A percentile compares a stretch with the other conserved stretches of the same genome.
Conservation (phyloP, 2,329 filamentous ascomycete species). For the Aureobasidium sp. region DNA sequence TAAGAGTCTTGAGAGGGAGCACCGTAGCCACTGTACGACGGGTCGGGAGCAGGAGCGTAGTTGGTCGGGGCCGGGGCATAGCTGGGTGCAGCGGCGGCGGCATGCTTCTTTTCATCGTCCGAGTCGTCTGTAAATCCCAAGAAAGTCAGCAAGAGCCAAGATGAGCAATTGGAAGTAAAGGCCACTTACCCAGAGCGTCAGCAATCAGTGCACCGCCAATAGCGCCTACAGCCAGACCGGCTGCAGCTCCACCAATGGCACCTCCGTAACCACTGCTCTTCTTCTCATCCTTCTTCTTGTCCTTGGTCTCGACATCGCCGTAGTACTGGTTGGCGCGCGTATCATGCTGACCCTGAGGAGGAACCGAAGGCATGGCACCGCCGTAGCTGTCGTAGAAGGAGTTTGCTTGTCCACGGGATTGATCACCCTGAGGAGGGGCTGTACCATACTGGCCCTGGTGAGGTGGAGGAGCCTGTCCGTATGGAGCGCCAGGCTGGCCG, state of each 20-base stretch:
- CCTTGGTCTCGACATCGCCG: slow-evolving; percentile 24
- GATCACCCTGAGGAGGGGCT: slow-evolving; percentile 3
- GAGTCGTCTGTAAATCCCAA: slow-evolving; percentile 25
- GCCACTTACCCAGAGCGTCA: slow-evolving; percentile 48
- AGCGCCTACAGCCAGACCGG: slow-evolving; percentile 50
- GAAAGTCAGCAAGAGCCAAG: slow-evolving; percentile 17
- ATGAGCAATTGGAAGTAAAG: background rate
- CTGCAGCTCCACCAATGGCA: slow-evolving; percentile 47
- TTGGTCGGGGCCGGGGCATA: slow-evolving; percentile 1
- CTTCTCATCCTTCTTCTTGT: slow-evolving; percentile 33
- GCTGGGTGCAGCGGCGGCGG: slow-evolving; percentile 11
- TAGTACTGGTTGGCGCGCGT: slow-evolving; percentile 21
- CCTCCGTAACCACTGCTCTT: slow-evolving; percentile 38
- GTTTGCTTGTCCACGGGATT: slow-evolving; percentile 1
- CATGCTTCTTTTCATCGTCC: slow-evolving; percentile 26
- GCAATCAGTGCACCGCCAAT: slow-evolving; percentile 52
- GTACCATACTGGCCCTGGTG: background rate
- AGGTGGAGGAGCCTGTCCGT: slow-evolving; percentile 1
- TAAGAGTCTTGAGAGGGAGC: background rate
- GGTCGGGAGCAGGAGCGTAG: slow-evolving; percentile 8
- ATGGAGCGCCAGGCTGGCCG: background rate
- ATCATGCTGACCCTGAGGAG: slow-evolving; percentile 20
- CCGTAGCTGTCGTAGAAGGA: slow-evolving; percentile 12
- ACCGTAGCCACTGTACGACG: slow-evolving; percentile 1
- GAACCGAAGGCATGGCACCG: slow-evolving; percentile 17